phyloP scores from a whole-genome alignment of 1,139 yeast genomes.

The Candida sp. region DNA sequence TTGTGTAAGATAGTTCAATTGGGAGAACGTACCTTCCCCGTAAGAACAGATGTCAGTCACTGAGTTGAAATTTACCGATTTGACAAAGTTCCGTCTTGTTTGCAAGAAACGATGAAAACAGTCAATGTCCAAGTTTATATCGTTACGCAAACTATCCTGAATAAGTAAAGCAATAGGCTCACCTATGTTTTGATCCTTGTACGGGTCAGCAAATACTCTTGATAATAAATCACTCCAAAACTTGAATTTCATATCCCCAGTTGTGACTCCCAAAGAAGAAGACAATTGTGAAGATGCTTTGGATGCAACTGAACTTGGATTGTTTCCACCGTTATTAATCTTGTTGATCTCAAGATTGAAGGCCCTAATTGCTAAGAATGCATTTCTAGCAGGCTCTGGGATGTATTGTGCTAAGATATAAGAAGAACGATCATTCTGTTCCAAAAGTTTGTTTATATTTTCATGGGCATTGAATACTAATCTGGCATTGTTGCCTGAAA shows the following conservation, averaged over 20 bases:
- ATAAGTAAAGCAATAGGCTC: slow-evolving; percentile 69
- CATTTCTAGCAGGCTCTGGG: slow-evolving; percentile 64
- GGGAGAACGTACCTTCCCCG: slow-evolving; percentile 82
- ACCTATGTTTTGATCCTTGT: slow-evolving; percentile 36
- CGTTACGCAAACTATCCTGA: slow-evolving; percentile 45
- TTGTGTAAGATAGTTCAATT: slow-evolving; percentile 66
- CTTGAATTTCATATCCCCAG: slow-evolving; percentile 53
- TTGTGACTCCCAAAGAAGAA: slow-evolving; percentile 36
- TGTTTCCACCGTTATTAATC: slow-evolving; percentile 46
- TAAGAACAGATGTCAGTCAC: slow-evolving; percentile 65
- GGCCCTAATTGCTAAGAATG: slow-evolving; percentile 65
- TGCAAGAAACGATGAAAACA: slow-evolving; percentile 61
- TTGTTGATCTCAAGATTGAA: slow-evolving; percentile 68
- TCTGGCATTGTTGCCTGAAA: neutral
- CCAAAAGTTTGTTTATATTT: slow-evolving; percentile 39
- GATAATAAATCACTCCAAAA: slow-evolving; percentile 58
- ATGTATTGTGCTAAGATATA: slow-evolving; percentile 65
- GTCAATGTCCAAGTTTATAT: slow-evolving; percentile 49
- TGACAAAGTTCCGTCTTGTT: slow-evolving; percentile 54
- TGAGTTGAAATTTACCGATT: slow-evolving; percentile 40
- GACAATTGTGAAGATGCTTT: slow-evolving; percentile 29
- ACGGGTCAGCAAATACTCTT: slow-evolving; percentile 39
- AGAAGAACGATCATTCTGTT: slow-evolving; percentile 60
- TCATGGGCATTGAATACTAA: slow-evolving; percentile 35
- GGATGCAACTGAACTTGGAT: slow-evolving; percentile 27